These are phyloP conservation scores for Aspergillus panamensis DNA, from an alignment of 495 filamentous ascomycete species.

Conservation along the genomic window DNA sequence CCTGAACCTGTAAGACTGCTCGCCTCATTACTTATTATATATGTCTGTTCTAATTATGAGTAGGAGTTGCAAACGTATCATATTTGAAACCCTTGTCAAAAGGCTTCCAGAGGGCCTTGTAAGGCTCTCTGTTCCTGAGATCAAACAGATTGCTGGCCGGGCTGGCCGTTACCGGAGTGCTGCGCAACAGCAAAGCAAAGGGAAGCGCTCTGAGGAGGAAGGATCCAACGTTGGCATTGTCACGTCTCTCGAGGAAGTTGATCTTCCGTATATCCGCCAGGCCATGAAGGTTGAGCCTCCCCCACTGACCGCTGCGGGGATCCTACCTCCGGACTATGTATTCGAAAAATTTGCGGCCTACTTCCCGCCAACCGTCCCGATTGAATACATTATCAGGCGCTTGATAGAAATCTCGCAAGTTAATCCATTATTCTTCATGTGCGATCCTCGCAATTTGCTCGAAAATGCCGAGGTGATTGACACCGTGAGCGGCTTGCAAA, in stretches of 20 bases:
- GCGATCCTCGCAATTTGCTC: slow-evolving; percentile 54
- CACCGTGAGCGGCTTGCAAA: slow-evolving; percentile 55
- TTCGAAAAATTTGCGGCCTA: slow-evolving; percentile 70
- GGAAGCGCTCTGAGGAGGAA: slow-evolving; percentile 17
- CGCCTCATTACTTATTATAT: neutral
- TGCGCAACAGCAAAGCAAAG: slow-evolving; percentile 33
- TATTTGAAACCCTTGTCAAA: slow-evolving; percentile 79
- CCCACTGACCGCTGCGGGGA: slow-evolving; percentile 68
- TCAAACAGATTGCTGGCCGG: slow-evolving; percentile 93
- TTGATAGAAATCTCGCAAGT: slow-evolving; percentile 61
- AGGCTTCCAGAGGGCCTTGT: slow-evolving; percentile 50
- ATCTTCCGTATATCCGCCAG: slow-evolving; percentile 58
- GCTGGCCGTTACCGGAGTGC: slow-evolving; percentile 86
- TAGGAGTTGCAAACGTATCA: slow-evolving; percentile 81
- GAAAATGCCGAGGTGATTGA: slow-evolving; percentile 68
- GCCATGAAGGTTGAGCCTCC: slow-evolving; percentile 61
- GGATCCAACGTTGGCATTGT: slow-evolving; percentile 61
- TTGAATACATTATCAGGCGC: slow-evolving; percentile 71
- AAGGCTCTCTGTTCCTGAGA: slow-evolving; percentile 63
- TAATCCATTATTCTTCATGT: slow-evolving; percentile 69
- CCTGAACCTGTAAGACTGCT: slow-evolving; percentile 66
- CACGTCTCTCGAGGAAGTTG: slow-evolving; percentile 70
- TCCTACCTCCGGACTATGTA: slow-evolving; percentile 63
- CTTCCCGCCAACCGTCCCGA: slow-evolving; percentile 71
- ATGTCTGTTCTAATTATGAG: slow-evolving; percentile 3